Percentiles rank a stretch among this genome's conserved stretches.
Evolutionary conservation across 768 basidiomycete species (phyloP).

Genomic region (Austroboletus festivus): DNA sequence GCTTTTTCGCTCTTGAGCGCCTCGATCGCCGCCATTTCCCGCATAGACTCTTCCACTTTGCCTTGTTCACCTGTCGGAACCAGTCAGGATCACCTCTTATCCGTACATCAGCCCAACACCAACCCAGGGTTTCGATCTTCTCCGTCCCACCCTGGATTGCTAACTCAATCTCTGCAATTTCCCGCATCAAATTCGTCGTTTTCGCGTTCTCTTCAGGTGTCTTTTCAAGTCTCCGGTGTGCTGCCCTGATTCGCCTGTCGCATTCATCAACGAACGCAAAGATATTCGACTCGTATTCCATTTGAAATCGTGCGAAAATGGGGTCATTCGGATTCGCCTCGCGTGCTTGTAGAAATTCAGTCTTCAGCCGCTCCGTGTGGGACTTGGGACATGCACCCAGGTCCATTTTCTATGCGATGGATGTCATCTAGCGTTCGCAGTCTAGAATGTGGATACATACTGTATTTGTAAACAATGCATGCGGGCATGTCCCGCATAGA

Average conservation of each 20-base stretch:
- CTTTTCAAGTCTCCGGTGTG: constrained; percentile 95
- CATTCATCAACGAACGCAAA: constrained; percentile 97
- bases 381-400: constrained; percentile 96
- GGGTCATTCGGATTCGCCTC: constrained; percentile 75
- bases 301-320: constrained; percentile 83
- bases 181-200: constrained; percentile 97
- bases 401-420: constrained; percentile 83
- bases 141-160: constrained; percentile 98
- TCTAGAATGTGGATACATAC: constrained; percentile 45
- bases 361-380: constrained; percentile 91
- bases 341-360: constrained; percentile 79
- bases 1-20: constrained; percentile 93
- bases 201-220: constrained; percentile 99
- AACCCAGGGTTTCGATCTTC: constrained; percentile 92
- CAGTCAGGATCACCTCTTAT: neutral
- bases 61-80: constrained; percentile 82
- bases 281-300: constrained; percentile 94
- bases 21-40: constrained; percentile 95
- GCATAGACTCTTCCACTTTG: constrained; percentile 99
- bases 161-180: constrained; percentile 98
- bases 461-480: constrained; percentile 96
- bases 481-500: constrained; percentile 97
- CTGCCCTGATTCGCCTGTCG: constrained; percentile 90
- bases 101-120: constrained; percentile 31
- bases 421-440: constrained; percentile 1